A percentile compares a stretch with the other conserved stretches of the same genome.
Evolutionary conservation across 192 early-diverging fungal species (phyloP).

Genomic region (Podila clonocystis): DNA sequence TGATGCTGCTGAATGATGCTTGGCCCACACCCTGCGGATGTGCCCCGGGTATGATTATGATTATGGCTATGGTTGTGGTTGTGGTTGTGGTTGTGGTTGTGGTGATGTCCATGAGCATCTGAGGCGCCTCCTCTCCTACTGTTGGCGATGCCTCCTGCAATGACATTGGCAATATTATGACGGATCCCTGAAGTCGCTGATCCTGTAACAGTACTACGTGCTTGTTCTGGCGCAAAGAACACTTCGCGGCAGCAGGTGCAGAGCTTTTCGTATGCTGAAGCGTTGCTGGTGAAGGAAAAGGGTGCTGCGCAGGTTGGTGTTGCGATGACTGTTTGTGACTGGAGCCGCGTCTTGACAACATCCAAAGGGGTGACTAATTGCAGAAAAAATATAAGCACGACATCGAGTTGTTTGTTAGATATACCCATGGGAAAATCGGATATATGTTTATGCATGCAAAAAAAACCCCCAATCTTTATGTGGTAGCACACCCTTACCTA

Average conservation of each 20-base stretch:
- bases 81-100: not conserved
- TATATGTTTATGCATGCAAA: not conserved
- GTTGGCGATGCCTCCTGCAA: conserved; percentile 16
- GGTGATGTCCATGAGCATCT: not conserved
- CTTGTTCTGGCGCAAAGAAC: conserved; percentile 43
- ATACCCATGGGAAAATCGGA: conserved; percentile 43
- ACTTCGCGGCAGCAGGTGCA: conserved; percentile 56
- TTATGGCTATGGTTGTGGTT: conserved; percentile 15
- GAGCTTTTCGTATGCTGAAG: conserved; percentile 49
- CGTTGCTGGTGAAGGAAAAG: conserved; percentile 39
- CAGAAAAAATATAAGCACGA: conserved; percentile 2
- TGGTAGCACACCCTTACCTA: conserved; percentile 58
- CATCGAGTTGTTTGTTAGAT: conserved; percentile 47
- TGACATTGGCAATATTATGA: conserved; percentile 34
- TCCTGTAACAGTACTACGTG: not conserved
- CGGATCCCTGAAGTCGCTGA: conserved; percentile 24
- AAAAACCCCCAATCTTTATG: not conserved
- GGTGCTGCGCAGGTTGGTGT: conserved; percentile 41
- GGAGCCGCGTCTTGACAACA: conserved; percentile 89
- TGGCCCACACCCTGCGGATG: conserved; percentile 20
- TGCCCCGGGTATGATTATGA: conserved; percentile 19
- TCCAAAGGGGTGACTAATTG: conserved; percentile 83
- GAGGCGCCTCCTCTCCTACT: not conserved
- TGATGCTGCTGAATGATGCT: conserved; percentile 46
- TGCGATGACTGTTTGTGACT: conserved; percentile 61